Percentiles rank a stretch among this genome's conserved stretches.
Evolutionary conservation across 2,329 filamentous ascomycete species (phyloP).

Genomic region (Alternaria arborescens): DNA sequence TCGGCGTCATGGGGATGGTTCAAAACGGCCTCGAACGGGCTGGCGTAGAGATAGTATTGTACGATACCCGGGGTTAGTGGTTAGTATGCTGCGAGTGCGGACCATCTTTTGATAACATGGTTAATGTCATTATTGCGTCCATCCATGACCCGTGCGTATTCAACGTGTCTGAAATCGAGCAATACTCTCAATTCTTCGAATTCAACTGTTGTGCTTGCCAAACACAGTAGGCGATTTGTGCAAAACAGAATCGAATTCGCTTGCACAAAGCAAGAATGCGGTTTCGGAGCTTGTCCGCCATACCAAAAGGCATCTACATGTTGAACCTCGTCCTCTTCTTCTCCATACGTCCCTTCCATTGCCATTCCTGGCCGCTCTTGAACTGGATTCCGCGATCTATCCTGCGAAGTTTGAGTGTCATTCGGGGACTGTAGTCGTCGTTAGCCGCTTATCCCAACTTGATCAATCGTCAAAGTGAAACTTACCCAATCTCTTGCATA

Average conservation of each 20-base stretch:
- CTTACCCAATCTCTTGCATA: slow-evolving; percentile 80
- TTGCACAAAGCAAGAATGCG: not conserved
- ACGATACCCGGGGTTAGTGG: slow-evolving; percentile 3
- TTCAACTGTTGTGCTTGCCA: not conserved
- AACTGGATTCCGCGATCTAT: slow-evolving; percentile 88
- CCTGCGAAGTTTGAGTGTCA: slow-evolving; percentile 87
- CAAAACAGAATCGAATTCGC: not conserved
- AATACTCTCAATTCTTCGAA: not conserved
- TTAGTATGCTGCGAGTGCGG: not conserved
- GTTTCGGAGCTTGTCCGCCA: not conserved
- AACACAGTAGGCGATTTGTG: not conserved
- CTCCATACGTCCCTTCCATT: slow-evolving; percentile 96
- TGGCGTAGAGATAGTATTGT: slow-evolving; percentile 4
- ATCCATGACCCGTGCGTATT: not conserved
- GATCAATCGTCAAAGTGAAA: not conserved
- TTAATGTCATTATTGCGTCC: slow-evolving; percentile 1
- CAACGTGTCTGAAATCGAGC: not conserved
- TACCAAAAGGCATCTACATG: slow-evolving; percentile 63
- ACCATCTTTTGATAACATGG: not conserved
- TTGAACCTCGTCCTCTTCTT: slow-evolving; percentile 94
- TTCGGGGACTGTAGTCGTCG: slow-evolving; percentile 51
- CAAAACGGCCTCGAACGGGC: not conserved
- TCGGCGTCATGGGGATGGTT: not conserved
- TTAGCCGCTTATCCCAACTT: slow-evolving; percentile 1
- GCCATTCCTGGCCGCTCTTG: slow-evolving; percentile 84